These are phyloP conservation scores for Skeletonema grethae DNA, from an alignment of 108 stramenopile species.

Conservation along the genomic window DNA sequence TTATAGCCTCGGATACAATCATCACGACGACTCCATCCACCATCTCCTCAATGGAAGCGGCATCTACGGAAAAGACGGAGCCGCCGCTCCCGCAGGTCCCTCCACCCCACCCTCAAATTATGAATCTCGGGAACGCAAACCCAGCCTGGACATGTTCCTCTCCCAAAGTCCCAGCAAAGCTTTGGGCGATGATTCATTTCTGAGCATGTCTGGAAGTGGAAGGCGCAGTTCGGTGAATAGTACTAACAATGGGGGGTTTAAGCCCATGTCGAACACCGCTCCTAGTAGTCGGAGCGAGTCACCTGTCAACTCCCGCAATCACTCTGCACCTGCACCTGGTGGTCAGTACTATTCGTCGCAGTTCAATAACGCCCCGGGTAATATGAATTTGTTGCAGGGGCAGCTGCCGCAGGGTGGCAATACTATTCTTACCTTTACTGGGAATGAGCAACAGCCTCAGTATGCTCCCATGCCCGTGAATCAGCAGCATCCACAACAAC, in stretches of 20 bases:
- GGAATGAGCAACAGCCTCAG: conserved; percentile 15
- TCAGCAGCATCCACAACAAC: conserved; percentile 46
- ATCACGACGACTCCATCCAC: conserved; percentile 36
- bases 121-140: conserved; percentile 50
- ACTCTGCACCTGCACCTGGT: not conserved
- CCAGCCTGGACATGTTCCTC: conserved; percentile 75
- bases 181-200: conserved; percentile 80
- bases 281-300: conserved; percentile 48
- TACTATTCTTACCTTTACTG: not conserved
- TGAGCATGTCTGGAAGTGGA: not conserved
- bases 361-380: conserved; percentile 1
- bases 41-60: conserved; percentile 43
- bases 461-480: conserved; percentile 27
- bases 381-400: conserved; percentile 13
- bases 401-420: conserved; percentile 6
- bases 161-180: conserved; percentile 81
- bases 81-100: not conserved
- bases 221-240: conserved; percentile 2
- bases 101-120: conserved; percentile 25
- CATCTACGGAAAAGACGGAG: conserved; percentile 34
- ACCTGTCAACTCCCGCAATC: conserved; percentile 13
- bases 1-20: conserved; percentile 13
- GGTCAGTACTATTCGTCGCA: conserved; percentile 7
- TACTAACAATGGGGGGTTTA: not conserved
- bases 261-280: conserved; percentile 40